Evolutionary conservation across 164 flowering plant species (phyloP).

Genomic region (Brasenia schreberi): DNA sequence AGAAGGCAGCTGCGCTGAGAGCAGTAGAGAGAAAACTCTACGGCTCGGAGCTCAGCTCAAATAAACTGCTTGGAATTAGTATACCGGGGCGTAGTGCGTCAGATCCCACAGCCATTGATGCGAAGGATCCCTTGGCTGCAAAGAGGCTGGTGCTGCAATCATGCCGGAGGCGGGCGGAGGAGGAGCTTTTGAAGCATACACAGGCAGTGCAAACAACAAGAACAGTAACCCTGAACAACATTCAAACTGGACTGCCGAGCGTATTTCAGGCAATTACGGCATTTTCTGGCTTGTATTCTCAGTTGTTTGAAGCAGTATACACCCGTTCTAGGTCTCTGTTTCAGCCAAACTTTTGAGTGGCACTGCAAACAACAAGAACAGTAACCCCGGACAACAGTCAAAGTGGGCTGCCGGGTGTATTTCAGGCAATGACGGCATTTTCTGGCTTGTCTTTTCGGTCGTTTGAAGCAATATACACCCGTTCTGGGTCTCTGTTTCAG

Average conservation of each 20-base stretch:
- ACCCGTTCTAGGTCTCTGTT: no score
- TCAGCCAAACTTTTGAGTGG: no score
- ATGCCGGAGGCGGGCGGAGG: conserved; percentile 71
- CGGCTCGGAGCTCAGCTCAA: conserved; percentile 25
- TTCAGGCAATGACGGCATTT: conserved; percentile 85
- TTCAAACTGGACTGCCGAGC: conserved; percentile 94
- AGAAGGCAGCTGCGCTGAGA: conserved; percentile 55
- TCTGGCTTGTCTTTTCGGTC: conserved; percentile 55
- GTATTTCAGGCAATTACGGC: conserved; percentile 90
- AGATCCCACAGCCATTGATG: conserved; percentile 49
- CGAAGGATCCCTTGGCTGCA: conserved; percentile 86
- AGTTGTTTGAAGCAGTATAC: conserved; percentile 64
- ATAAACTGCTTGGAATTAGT: conserved; percentile 82
- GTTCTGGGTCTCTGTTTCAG: no score
- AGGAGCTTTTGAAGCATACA: conserved; percentile 69
- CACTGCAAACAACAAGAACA: conserved; percentile 88
- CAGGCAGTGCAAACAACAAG: conserved; percentile 91
- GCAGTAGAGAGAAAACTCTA: conserved; percentile 79
- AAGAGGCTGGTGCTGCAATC: conserved; percentile 68
- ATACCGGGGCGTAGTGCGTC: conserved; percentile 44
- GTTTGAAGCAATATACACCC: conserved; percentile 57
- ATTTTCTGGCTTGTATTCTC: conserved; percentile 58
- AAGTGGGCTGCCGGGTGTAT: conserved; percentile 93
- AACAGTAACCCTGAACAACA: conserved; percentile 85
- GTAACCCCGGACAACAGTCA: conserved; percentile 89